phyloP scores from a whole-genome alignment of 108 stramenopile species.

The Cyclotella atomus region DNA sequence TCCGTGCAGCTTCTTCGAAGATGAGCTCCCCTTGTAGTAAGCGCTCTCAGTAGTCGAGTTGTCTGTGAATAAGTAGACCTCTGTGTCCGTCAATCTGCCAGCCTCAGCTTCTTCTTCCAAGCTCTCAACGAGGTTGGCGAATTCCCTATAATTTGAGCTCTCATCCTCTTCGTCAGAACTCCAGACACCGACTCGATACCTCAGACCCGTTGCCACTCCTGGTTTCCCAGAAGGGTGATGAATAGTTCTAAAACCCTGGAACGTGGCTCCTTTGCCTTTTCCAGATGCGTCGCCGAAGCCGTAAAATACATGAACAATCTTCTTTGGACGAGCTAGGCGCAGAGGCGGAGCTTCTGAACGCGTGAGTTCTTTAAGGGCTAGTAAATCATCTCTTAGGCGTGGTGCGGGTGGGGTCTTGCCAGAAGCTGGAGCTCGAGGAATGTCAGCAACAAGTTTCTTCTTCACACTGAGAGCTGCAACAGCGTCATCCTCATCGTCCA shows the following conservation, averaged over 20 bases:
- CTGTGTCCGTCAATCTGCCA: slow-evolving; percentile 17
- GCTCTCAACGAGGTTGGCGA: slow-evolving; percentile 12
- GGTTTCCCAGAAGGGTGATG: background rate
- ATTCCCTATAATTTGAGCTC: slow-evolving; percentile 13
- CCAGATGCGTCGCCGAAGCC: slow-evolving; percentile 24
- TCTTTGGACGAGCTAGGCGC: background rate
- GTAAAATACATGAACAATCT: too few relatives aligned
- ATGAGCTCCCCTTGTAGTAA: slow-evolving; percentile 31
- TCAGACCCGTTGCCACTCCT: background rate
- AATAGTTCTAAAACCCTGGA: background rate
- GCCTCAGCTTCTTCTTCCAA: slow-evolving; percentile 14
- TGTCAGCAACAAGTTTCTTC: background rate
- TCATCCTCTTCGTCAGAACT: background rate
- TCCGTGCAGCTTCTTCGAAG: slow-evolving; percentile 6
- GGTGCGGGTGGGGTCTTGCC: slow-evolving; percentile 1
- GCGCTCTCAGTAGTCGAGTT: slow-evolving; percentile 44
- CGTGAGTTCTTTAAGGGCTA: background rate
- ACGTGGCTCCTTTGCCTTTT: slow-evolving; percentile 12
- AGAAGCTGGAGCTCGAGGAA: background rate
- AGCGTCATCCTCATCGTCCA: background rate
- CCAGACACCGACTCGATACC: slow-evolving; percentile 2
- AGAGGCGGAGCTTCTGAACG: background rate
- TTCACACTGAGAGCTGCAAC: background rate
- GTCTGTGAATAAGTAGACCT: slow-evolving; percentile 58
- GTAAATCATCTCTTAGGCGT: slow-evolving; percentile 5